These are phyloP conservation scores for Exidia glandulosa DNA, from an alignment of 768 basidiomycete species.

Conservation along the genomic window DNA sequence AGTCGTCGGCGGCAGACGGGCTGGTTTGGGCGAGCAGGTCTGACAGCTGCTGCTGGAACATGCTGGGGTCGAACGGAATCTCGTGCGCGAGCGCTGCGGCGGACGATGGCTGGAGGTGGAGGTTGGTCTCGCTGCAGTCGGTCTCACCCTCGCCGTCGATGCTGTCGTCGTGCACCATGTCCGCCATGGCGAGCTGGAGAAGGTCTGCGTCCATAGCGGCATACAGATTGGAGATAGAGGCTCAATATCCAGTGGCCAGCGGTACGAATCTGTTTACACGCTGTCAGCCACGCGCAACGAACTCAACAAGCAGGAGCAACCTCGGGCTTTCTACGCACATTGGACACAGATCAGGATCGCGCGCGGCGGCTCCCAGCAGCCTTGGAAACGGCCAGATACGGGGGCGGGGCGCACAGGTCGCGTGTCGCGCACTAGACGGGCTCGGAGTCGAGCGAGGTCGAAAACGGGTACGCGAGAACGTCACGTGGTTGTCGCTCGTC, in stretches of 20 bases:
- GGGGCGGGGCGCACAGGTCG: no score
- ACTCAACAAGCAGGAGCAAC: not conserved
- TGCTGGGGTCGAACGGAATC: slow-evolving; percentile 29
- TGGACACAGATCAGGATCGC: not conserved
- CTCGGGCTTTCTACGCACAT: not conserved
- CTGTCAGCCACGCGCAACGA: not conserved
- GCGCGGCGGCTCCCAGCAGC: no score
- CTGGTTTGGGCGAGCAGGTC: slow-evolving; percentile 65
- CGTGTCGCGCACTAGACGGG: no score
- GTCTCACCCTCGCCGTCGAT: slow-evolving; percentile 11
- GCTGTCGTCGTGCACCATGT: not conserved
- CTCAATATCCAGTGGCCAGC: not conserved
- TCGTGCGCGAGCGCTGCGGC: slow-evolving; percentile 16
- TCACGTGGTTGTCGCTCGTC: no score
- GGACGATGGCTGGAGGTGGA: slow-evolving; percentile 12
- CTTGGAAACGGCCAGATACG: no score
- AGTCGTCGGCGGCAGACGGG: slow-evolving; percentile 49
- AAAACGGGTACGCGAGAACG: no score
- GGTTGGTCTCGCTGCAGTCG: slow-evolving; percentile 12
- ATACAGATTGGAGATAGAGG: not conserved
- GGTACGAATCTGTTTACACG: not conserved
- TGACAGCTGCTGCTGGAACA: slow-evolving; percentile 68
- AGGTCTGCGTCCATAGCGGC: slow-evolving; percentile 14
- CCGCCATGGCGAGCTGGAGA: slow-evolving; percentile 6
- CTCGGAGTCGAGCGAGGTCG: no score